phyloP scores from a whole-genome alignment of 208 protist species.

The Crithidia expoeki region DNA sequence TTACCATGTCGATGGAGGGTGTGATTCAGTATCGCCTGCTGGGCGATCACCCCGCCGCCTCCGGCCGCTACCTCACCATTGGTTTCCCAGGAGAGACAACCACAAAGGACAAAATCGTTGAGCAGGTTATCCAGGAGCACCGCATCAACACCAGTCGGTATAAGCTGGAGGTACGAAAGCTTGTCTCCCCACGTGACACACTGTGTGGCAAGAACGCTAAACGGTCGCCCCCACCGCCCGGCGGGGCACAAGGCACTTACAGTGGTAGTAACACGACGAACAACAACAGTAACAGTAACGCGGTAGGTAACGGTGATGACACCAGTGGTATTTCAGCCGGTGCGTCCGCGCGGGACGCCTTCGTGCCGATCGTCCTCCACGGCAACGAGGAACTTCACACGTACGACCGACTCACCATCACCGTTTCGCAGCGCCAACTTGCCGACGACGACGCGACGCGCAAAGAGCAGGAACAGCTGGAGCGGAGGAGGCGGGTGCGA shows the following conservation, averaged over 20 bases:
- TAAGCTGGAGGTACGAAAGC: constrained; percentile 57
- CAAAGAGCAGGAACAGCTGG: constrained; percentile 36
- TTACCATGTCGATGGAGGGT: constrained; percentile 46
- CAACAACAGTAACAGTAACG: neutral
- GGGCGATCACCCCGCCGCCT: constrained; percentile 78
- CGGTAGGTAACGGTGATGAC: neutral
- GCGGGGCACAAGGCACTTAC: neutral
- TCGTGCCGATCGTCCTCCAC: constrained; percentile 15
- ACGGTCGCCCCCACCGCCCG: neutral
- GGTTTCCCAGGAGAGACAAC: constrained; percentile 68
- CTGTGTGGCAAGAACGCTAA: constrained; percentile 8
- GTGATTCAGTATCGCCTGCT: constrained; percentile 80
- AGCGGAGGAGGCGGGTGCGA: constrained; percentile 39
- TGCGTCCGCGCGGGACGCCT: neutral
- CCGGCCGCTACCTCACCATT: constrained; percentile 66
- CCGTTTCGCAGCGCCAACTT: constrained; percentile 61
- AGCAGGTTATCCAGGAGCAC: constrained; percentile 64
- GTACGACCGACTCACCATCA: constrained; percentile 74
- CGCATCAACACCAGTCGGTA: constrained; percentile 79
- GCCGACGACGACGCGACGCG: constrained; percentile 49
- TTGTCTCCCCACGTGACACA: constrained; percentile 20
- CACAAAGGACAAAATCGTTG: constrained; percentile 41
- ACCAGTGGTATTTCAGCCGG: neutral
- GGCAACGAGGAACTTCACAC: constrained; percentile 45
- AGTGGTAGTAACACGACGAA: neutral